phyloP scores from a whole-genome alignment of 2,329 filamentous ascomycete species.

The Fusarium temperatum region DNA sequence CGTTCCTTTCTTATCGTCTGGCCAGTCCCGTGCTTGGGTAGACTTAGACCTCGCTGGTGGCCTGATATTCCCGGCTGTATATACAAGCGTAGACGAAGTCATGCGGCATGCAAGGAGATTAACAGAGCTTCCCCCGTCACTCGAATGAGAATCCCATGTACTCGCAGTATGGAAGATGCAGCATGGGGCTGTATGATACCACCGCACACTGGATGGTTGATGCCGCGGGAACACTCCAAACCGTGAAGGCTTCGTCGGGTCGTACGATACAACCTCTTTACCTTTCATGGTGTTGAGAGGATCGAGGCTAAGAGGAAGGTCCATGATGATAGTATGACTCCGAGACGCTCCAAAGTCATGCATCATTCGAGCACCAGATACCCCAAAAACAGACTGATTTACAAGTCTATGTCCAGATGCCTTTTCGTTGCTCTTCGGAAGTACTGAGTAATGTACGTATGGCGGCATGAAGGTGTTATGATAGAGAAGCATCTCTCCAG shows the following conservation, averaged over 20 bases:
- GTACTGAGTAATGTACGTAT: conserved; percentile 71
- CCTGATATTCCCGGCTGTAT: conserved; percentile 68
- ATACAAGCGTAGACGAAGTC: conserved; percentile 72
- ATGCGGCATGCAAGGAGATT: conserved; percentile 74
- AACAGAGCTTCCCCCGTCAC: conserved; percentile 47
- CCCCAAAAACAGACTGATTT: conserved; percentile 62
- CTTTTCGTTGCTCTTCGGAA: not conserved
- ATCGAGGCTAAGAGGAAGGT: conserved; percentile 72
- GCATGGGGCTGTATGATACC: conserved; percentile 74
- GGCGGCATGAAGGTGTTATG: conserved; percentile 72
- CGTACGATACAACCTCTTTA: conserved; percentile 66
- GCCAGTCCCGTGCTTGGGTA: accelerated
- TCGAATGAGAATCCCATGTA: conserved; percentile 64
- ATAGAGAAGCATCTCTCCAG: conserved; percentile 73
- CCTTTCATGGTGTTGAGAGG: conserved; percentile 67
- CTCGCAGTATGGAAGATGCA: conserved; percentile 79
- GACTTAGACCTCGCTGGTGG: conserved; percentile 23
- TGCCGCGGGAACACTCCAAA: conserved; percentile 75
- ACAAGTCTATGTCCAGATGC: conserved; percentile 1
- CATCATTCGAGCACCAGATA: conserved; percentile 75
- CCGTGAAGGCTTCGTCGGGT: conserved; percentile 64
- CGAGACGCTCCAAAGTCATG: conserved; percentile 77
- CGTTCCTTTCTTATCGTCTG: not conserved
- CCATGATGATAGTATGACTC: conserved; percentile 71
- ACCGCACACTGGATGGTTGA: conserved; percentile 64